These are phyloP conservation scores for Agroathelia rolfsii DNA, from an alignment of 1,284 basidiomycete species.

Conservation along the genomic window DNA sequence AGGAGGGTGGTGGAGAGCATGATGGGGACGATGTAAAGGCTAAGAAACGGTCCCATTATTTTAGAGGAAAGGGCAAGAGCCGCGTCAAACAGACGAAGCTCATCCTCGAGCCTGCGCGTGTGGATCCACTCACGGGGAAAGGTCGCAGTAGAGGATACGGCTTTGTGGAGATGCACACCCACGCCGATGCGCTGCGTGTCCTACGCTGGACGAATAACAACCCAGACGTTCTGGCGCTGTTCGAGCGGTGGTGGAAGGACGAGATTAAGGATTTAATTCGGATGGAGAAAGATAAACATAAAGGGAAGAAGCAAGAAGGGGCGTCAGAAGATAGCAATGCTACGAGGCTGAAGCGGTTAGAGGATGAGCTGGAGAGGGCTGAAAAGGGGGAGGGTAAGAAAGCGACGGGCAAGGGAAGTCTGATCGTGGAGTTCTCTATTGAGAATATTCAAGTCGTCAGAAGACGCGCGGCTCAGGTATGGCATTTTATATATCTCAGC, in stretches of 20 bases:
- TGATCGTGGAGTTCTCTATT: constrained; percentile 89
- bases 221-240: constrained; percentile 47
- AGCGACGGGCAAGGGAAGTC: constrained; percentile 43
- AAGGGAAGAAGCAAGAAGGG: constrained; percentile 36
- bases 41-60: constrained; percentile 22
- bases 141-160: constrained; percentile 91
- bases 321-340: too few species aligned
- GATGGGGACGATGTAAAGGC: constrained; percentile 19
- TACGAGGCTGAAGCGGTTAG: constrained; percentile 45
- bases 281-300: constrained; percentile 39
- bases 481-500: too few species aligned
- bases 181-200: constrained; percentile 85
- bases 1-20: constrained; percentile 18
- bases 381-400: constrained; percentile 26
- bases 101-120: constrained; percentile 76
- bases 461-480: constrained; percentile 47
- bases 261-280: constrained; percentile 68
- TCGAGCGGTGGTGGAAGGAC: constrained; percentile 76
- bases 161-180: constrained; percentile 84
- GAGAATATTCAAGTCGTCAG: constrained; percentile 88
- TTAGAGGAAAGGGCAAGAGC: too few species aligned
- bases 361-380: constrained; percentile 54
- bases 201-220: constrained; percentile 95
- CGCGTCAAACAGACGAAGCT: constrained; percentile 86
- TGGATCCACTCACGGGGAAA: constrained; percentile 81